Evolutionary conservation across 108 stramenopile genomes (phyloP).

Genomic region (Nitzschia putrida): DNA sequence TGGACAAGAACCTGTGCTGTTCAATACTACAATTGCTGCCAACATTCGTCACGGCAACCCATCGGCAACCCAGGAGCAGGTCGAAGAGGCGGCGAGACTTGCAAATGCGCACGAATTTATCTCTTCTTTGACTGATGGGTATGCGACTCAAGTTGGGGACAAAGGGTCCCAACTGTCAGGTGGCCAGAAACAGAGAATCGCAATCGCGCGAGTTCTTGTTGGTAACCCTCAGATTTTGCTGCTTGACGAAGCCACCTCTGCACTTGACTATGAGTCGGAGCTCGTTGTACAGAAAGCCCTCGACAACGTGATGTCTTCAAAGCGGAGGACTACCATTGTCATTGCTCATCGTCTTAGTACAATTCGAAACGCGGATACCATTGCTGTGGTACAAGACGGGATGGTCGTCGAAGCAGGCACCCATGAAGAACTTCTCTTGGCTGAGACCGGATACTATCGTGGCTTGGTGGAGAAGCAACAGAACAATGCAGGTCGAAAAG

Average conservation of each 20-base stretch:
- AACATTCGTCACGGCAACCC: constrained; percentile 89
- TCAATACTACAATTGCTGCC: constrained; percentile 81
- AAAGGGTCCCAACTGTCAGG: constrained; percentile 86
- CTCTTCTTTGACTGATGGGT: constrained; percentile 64
- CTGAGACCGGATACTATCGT: constrained; percentile 60
- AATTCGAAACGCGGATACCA: constrained; percentile 88
- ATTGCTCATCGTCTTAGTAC: constrained; percentile 98
- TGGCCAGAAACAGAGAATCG: constrained; percentile 95
- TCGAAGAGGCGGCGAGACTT: constrained; percentile 80
- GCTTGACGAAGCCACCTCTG: constrained; percentile 88
- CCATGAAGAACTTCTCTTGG: constrained; percentile 81
- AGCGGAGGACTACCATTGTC: constrained; percentile 86
- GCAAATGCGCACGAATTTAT: constrained; percentile 94
- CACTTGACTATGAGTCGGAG: constrained; percentile 83
- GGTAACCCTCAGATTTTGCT: constrained; percentile 75
- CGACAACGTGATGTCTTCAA: constrained; percentile 61
- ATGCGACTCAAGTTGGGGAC: constrained; percentile 88
- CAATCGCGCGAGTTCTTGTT: constrained; percentile 86
- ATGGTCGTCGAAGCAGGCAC: constrained; percentile 89
- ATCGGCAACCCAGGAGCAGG: constrained; percentile 55
- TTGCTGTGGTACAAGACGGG: constrained; percentile 85
- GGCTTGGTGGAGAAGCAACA: constrained; percentile 76
- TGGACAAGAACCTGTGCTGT: constrained; percentile 91
- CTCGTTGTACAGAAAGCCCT: constrained; percentile 86
- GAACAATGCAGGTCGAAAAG: too few species aligned